Conservation (phyloP, 768 basidiomycete genomes). For the Amanita polypyramis region DNA sequence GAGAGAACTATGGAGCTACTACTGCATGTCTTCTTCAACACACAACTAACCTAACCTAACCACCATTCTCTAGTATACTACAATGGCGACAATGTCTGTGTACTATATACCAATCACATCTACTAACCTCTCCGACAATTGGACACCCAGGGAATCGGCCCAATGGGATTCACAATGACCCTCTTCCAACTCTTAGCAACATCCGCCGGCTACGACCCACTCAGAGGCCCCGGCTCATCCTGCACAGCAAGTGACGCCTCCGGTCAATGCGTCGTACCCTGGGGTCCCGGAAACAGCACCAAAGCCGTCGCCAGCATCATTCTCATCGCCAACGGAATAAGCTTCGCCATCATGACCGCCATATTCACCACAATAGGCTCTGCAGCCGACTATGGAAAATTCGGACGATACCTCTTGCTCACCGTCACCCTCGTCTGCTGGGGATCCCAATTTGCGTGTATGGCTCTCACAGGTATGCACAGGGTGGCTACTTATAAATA, state of each 20-base stretch:
- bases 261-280: slow-evolving; percentile 70
- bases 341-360: slow-evolving; percentile 73
- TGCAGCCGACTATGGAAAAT: slow-evolving; percentile 63
- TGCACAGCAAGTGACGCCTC: slow-evolving; percentile 49
- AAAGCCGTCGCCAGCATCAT: slow-evolving; percentile 70
- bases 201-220: slow-evolving; percentile 66
- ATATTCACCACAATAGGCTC: slow-evolving; percentile 76
- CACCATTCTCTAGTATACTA: slow-evolving; percentile 49
- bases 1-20: slow-evolving; percentile 73
- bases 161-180: slow-evolving; percentile 59
- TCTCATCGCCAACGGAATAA: slow-evolving; percentile 65
- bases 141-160: slow-evolving; percentile 52
- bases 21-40: slow-evolving; percentile 27
- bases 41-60: background rate
- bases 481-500: too few relatives aligned
- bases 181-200: slow-evolving; percentile 65
- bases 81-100: slow-evolving; percentile 68
- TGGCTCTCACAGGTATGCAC: slow-evolving; percentile 66
- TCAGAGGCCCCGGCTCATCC: slow-evolving; percentile 57
- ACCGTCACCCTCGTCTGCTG: slow-evolving; percentile 66
- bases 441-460: slow-evolving; percentile 70
- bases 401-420: slow-evolving; percentile 74
- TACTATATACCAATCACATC: too few relatives aligned
- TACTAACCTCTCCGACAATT: too few relatives aligned
- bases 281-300: slow-evolving; percentile 62